Conservation (phyloP, 1,139 yeast species). For the Hansenula lynferdii region DNA sequence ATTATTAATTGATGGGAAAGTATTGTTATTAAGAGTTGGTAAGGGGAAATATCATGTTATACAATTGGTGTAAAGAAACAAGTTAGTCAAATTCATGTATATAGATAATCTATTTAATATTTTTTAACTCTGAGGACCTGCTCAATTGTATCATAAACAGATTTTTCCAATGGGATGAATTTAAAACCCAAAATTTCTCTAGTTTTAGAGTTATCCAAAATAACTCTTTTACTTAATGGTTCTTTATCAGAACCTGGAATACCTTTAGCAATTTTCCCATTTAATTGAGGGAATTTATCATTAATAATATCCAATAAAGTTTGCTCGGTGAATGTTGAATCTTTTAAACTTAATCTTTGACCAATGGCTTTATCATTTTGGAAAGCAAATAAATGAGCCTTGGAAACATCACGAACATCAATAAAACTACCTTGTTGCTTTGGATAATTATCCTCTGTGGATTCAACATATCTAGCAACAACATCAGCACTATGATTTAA, state of each 20-base stretch:
- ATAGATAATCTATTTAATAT: not conserved
- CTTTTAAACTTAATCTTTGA: conserved; percentile 27
- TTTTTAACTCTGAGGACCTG: conserved; percentile 11
- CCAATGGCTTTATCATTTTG: conserved; percentile 22
- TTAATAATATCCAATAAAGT: conserved; percentile 28
- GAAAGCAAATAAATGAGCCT: conserved; percentile 37
- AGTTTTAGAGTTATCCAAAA: conserved; percentile 13
- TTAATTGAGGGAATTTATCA: conserved; percentile 28
- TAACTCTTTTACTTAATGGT: conserved; percentile 16
- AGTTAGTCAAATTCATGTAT: not conserved
- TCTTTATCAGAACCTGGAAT: conserved; percentile 16
- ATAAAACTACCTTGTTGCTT: conserved; percentile 21
- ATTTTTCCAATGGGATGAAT: conserved; percentile 30
- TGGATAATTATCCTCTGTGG: conserved; percentile 7
- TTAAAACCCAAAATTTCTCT: conserved; percentile 28
- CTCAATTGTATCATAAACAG: conserved; percentile 28
- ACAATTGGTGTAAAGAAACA: conserved; percentile 30
- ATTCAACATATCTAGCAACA: too few species aligned
- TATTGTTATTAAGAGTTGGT: conserved; percentile 70
- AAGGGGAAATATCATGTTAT: conserved; percentile 62
- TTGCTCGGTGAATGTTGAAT: conserved; percentile 27
- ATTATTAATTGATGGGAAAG: conserved; percentile 52
- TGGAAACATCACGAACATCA: conserved; percentile 52
- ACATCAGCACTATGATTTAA: conserved; percentile 26
- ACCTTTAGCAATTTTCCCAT: conserved; percentile 25